phyloP scores from a whole-genome alignment of 371 early-diverging fungal genomes.

The Mucor sp. region DNA sequence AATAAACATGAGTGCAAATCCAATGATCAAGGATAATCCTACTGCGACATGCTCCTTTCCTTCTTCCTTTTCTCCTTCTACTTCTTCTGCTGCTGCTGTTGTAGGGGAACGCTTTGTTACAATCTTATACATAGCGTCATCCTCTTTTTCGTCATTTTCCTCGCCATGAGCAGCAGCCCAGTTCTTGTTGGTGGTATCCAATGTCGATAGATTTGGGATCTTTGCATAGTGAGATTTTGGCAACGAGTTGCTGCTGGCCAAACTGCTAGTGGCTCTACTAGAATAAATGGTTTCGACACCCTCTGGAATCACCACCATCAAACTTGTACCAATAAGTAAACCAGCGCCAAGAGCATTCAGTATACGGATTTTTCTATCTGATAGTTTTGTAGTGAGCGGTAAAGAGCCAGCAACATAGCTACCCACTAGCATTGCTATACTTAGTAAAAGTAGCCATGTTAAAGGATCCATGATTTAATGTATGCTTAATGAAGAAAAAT shows the following conservation, averaged over 20 bases:
- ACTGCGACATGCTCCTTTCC: slow-evolving; percentile 61
- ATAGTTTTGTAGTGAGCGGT: slow-evolving; percentile 82
- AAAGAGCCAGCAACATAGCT: slow-evolving; percentile 87
- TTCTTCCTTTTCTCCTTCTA: background rate
- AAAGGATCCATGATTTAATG: slow-evolving; percentile 56
- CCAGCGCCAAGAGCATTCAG: slow-evolving; percentile 92
- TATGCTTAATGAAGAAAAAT: background rate
- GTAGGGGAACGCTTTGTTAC: background rate
- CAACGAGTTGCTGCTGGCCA: background rate
- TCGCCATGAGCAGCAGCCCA: background rate
- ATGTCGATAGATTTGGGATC: background rate
- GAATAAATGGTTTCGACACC: slow-evolving; percentile 86
- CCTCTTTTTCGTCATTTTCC: background rate
- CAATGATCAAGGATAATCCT: slow-evolving; percentile 79
- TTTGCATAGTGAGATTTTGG: background rate
- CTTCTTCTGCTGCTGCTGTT: background rate
- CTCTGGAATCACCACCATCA: slow-evolving; percentile 92
- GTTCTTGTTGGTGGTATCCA: slow-evolving; percentile 11
- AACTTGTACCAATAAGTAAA: slow-evolving; percentile 86
- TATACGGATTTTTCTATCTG: slow-evolving; percentile 67
- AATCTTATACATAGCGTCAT: background rate
- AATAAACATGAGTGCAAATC: slow-evolving; percentile 90
- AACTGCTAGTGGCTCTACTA: background rate
- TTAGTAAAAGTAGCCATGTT: slow-evolving; percentile 73
- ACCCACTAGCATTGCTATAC: slow-evolving; percentile 81